Base-by-base conservation (phyloP, 192 early-diverging fungal species). In the Funneliformis geosporum region DNA sequence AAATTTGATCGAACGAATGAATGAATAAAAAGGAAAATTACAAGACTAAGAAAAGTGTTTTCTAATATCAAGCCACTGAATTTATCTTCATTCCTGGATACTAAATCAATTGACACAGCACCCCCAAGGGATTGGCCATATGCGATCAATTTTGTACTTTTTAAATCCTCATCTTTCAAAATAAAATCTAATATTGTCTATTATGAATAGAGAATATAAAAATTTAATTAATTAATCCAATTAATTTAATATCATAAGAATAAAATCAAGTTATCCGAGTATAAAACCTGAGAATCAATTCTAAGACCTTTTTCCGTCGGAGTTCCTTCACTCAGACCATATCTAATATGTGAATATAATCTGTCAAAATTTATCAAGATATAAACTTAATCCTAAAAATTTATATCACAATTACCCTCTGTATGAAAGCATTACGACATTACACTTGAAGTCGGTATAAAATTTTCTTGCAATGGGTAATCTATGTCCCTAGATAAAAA, bases 401-500 rank as follows among this genome's bases (percentile, higher is more conserved):
- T 27, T 60, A 28, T 4, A 0, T 10, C 25, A 25, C 25, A 39
- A 75, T 82, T 91, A 94, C 88, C 98, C 97, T 79, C 98, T 89
- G 76, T 99, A 99, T n/a, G 96, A 98, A 23, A 99, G 87, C 95
- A 99, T 95, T 71, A 97, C 92, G 16, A 99, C 92, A 85, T 99
- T 99, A 85, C 90, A 91, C 25, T 87, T 85, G 46, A 89, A 88
- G 28, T 83, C 82, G 28, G 86, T 80, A 79, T 94, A 87, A 69
- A 98, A 86, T 5, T 91, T 82, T 72, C 90, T 87, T 27, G 96
- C 96, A 66, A 98, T 95, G 8, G 96, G 97, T 72, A 99, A 86
- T 16, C 98, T 89, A 82, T 99, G 97, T 50, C 98, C 98, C 94
- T 90, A 55, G 33, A 44, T 38, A 55, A n/a, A 61, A 11, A 50